These are phyloP conservation scores for Fistulifera pelliculosa DNA, from an alignment of 108 stramenopile genomes.

Conservation along the genomic window DNA sequence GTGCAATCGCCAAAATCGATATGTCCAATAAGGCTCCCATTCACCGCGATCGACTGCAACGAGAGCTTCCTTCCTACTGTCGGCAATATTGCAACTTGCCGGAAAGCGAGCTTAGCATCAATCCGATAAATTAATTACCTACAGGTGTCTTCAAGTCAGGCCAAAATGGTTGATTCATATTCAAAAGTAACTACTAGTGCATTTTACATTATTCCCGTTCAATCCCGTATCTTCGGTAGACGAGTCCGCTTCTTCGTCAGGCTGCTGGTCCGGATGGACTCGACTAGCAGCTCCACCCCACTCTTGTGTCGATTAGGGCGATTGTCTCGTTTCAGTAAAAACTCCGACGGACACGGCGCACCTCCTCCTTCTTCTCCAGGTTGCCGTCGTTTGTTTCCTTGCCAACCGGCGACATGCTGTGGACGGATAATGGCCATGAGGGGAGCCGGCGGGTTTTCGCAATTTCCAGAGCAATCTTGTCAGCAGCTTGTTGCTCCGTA, in stretches of 20 bases:
- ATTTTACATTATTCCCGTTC: too few relatives aligned
- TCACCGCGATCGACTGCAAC: constrained; percentile 21
- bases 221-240: too few relatives aligned
- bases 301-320: constrained; percentile 14
- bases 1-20: constrained; percentile 30
- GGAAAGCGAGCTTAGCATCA: too few relatives aligned
- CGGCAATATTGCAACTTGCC: constrained; percentile 28
- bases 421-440: constrained; percentile 81
- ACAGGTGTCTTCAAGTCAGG: too few relatives aligned
- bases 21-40: constrained; percentile 12
- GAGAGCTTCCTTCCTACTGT: constrained; percentile 43
- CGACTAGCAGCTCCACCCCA: constrained; percentile 6
- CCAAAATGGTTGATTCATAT: too few relatives aligned
- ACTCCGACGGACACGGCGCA: constrained; percentile 83
- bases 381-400: constrained; percentile 42
- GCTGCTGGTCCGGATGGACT: constrained; percentile 1
- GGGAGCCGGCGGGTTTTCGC: constrained; percentile 68
- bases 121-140: too few relatives aligned
- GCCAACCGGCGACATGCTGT: constrained; percentile 35
- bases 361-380: constrained; percentile 73
- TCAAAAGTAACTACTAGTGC: too few relatives aligned
- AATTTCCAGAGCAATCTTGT: constrained; percentile 45
- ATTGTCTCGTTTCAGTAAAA: constrained; percentile 56
- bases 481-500: constrained; percentile 63
- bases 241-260: too few relatives aligned